Percentiles rank a stretch among this genome's conserved stretches.
Evolutionary conservation across 1,284 basidiomycete species (phyloP).

Genomic region (Ceratorhiza oryzae-sativae): DNA sequence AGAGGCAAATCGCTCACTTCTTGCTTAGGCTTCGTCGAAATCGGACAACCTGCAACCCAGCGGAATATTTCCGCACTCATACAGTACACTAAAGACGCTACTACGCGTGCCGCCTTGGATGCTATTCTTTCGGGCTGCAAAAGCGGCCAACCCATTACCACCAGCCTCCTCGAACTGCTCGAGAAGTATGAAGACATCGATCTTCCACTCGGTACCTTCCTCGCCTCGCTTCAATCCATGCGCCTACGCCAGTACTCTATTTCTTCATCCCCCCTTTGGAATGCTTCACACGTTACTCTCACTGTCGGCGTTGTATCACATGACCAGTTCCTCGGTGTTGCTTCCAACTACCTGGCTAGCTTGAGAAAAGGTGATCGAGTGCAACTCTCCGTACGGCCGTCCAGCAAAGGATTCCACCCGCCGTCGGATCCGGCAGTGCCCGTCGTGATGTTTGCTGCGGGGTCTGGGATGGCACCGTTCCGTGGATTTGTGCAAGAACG

Average conservation of each 20-base stretch:
- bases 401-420: constrained; percentile 58
- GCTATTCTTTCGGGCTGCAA: constrained; percentile 50
- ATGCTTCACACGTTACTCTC: constrained; percentile 56
- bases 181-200: constrained; percentile 54
- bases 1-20: constrained; percentile 52
- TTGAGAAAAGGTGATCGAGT: constrained; percentile 56
- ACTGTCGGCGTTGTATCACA: constrained; percentile 58
- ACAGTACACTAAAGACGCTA: constrained; percentile 39
- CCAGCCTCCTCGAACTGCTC: constrained; percentile 58
- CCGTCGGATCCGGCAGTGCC: constrained; percentile 56
- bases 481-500: constrained; percentile 63
- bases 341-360: constrained; percentile 58
- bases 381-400: constrained; percentile 57
- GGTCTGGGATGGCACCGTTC: constrained; percentile 62
- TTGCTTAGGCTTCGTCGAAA: constrained; percentile 46
- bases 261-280: constrained; percentile 60
- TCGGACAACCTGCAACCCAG: constrained; percentile 46
- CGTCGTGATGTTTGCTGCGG: constrained; percentile 60
- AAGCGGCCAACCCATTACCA: constrained; percentile 49
- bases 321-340: constrained; percentile 56
- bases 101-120: constrained; percentile 45
- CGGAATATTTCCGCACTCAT: constrained; percentile 43
- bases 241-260: constrained; percentile 62
- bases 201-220: constrained; percentile 54
- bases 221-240: constrained; percentile 59